Evolutionary conservation across 441 rosid species (phyloP).

Genomic region (Adansonia madagascariensis): DNA sequence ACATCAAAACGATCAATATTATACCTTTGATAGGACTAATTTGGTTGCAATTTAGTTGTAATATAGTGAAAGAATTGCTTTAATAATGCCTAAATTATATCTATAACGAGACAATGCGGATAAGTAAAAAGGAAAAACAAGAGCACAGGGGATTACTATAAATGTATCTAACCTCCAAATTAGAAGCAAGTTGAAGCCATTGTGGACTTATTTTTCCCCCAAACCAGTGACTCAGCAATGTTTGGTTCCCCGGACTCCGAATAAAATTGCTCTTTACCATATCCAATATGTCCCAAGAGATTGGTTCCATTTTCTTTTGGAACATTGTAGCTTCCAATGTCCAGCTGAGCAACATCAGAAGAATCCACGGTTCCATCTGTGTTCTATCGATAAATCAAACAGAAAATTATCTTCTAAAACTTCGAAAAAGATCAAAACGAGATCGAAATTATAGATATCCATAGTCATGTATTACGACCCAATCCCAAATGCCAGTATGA

Average conservation of each 20-base stretch:
- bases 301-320: slow-evolving; percentile 43
- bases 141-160: background rate
- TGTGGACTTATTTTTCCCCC: slow-evolving; percentile 40
- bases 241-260: slow-evolving; percentile 37
- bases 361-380: slow-evolving; percentile 31
- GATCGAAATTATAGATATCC: background rate
- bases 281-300: slow-evolving; percentile 44
- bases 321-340: slow-evolving; percentile 41
- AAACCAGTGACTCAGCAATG: slow-evolving; percentile 34
- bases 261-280: slow-evolving; percentile 40
- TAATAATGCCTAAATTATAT: background rate
- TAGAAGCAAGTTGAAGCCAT: slow-evolving; percentile 41
- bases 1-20: no score
- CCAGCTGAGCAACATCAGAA: slow-evolving; percentile 35
- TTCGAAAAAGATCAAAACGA: background rate
- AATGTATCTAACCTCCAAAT: slow-evolving; percentile 28
- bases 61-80: no score
- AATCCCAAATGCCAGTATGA: slow-evolving; percentile 55
- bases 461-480: slow-evolving; percentile 42
- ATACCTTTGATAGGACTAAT: no score
- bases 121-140: background rate
- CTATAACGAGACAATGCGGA: background rate
- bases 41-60: no score
- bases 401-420: background rate
- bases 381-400: slow-evolving; percentile 32